Percentiles rank a stretch among this genome's conserved stretches.
Conservation (phyloP, 2,329 filamentous ascomycete genomes). For the Colletotrichum sp. region DNA sequence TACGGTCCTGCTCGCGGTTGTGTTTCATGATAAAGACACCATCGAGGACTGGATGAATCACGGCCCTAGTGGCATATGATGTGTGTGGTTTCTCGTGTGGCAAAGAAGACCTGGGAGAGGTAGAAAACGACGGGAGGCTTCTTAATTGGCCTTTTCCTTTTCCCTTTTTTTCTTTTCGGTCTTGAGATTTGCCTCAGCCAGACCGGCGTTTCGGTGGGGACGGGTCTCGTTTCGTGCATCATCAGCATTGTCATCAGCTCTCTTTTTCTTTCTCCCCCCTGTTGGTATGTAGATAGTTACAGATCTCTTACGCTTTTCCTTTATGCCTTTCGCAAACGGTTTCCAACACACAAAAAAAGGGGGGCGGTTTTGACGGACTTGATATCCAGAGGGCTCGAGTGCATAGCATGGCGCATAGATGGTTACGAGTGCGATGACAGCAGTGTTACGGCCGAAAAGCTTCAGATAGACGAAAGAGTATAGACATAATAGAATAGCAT, state of each 20-base stretch:
- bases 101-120: background rate
- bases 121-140: background rate
- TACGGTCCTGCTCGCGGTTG: constrained; percentile 16
- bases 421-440: background rate
- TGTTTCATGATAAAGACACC: constrained; percentile 15
- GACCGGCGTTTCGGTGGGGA: background rate
- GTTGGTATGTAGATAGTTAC: background rate
- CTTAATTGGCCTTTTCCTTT: background rate
- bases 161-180: background rate
- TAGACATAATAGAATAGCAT: background rate
- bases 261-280: background rate
- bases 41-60: constrained; percentile 22
- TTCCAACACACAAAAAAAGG: background rate
- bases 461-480: background rate
- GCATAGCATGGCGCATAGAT: background rate
- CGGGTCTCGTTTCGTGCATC: background rate
- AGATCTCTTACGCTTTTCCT: background rate
- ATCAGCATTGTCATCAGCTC: background rate
- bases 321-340: background rate
- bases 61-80: constrained; percentile 4
- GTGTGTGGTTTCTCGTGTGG: background rate
- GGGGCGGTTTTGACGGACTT: background rate
- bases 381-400: background rate
- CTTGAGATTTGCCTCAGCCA: background rate
- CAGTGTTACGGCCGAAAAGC: background rate